phyloP scores from a whole-genome alignment of 331 rosid genomes.

The Acacia concinna region DNA sequence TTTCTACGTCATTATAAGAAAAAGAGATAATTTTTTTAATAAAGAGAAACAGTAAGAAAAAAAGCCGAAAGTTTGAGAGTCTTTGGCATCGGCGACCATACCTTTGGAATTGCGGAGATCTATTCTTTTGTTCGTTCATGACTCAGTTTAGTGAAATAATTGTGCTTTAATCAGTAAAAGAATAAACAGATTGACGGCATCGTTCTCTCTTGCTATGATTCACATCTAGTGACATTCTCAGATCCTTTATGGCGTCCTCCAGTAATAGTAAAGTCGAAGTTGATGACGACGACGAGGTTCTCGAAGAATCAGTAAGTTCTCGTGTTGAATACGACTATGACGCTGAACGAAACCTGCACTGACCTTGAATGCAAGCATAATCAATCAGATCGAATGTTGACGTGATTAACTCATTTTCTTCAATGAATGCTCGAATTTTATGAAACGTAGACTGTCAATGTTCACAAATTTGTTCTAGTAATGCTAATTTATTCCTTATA shows the following conservation, averaged over 20 bases:
- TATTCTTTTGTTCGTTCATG: neutral
- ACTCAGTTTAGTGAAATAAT: neutral
- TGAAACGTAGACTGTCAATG: neutral
- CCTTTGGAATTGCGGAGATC: neutral
- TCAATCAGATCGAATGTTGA: neutral
- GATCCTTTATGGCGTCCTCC: conserved; percentile 57
- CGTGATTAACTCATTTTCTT: neutral
- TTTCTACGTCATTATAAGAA: neutral
- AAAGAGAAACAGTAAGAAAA: neutral
- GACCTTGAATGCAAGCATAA: neutral
- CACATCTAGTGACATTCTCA: neutral
- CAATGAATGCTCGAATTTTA: neutral
- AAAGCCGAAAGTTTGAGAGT: neutral
- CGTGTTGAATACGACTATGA: neutral
- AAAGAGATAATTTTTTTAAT: neutral
- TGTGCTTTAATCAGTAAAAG: neutral
- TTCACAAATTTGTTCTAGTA: neutral
- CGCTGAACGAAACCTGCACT: neutral
- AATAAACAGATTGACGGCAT: neutral
- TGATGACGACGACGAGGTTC: conserved; percentile 45
- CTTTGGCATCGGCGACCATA: neutral
- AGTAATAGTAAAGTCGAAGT: conserved; percentile 36
- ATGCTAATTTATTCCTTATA: conserved; percentile 15
- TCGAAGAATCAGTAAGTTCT: conserved; percentile 49
- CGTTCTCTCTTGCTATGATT: neutral